Conservation (phyloP, 2,329 filamentous ascomycete genomes). For the Phialocephala subalpina region DNA sequence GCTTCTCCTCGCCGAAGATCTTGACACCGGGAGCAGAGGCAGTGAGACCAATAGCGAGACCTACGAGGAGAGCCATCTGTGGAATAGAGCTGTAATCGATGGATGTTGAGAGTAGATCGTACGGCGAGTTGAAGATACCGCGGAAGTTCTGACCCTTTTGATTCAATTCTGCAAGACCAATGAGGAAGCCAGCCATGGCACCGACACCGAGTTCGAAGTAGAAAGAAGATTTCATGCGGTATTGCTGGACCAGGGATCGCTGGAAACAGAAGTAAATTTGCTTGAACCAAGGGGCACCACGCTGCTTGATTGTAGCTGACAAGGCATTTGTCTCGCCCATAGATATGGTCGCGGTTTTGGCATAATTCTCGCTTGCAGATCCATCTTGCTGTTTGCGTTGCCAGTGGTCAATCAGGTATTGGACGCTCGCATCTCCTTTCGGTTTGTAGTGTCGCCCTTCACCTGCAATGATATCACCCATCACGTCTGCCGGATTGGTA, state of each 20-base stretch:
- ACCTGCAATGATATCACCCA: constrained; percentile 69
- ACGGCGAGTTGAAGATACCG: constrained; percentile 59
- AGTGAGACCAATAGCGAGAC: constrained; percentile 63
- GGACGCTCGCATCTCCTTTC: constrained; percentile 54
- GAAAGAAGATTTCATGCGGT: constrained; percentile 58
- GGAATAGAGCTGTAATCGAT: constrained; percentile 59
- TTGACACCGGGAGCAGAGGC: constrained; percentile 62
- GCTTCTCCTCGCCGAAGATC: constrained; percentile 63
- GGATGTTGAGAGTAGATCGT: constrained; percentile 58
- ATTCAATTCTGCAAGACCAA: constrained; percentile 60
- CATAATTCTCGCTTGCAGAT: constrained; percentile 35
- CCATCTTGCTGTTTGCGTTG: constrained; percentile 33
- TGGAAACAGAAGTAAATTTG: constrained; percentile 61
- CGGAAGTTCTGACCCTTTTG: constrained; percentile 60
- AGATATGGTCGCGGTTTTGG: constrained; percentile 40
- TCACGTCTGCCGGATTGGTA: constrained; percentile 62
- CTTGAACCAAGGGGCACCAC: constrained; percentile 56
- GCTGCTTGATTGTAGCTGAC: constrained; percentile 54
- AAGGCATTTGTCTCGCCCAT: constrained; percentile 51
- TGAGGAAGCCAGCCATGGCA: constrained; percentile 58
- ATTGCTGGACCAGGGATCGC: constrained; percentile 64
- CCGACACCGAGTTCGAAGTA: constrained; percentile 63
- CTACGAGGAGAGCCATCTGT: constrained; percentile 59
- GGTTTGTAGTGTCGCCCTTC: constrained; percentile 60
- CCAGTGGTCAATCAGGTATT: constrained; percentile 60